A percentile compares a stretch with the other conserved stretches of the same genome.
Evolutionary conservation across 1,139 yeast species (phyloP).

Genomic region (Kurtzmaniella quercitrusa): DNA sequence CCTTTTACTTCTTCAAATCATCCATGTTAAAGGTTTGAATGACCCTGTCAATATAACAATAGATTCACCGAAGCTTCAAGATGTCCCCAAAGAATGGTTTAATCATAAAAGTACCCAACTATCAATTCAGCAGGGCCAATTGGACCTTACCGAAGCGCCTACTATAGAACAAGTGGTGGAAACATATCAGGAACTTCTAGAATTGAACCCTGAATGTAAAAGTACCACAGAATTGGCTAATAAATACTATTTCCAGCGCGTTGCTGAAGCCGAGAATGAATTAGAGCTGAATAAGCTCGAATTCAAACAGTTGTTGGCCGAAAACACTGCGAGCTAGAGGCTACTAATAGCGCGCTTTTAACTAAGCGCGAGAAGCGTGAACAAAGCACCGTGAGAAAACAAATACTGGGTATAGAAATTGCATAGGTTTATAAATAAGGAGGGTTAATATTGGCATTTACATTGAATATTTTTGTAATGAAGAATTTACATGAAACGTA

Average conservation of each 20-base stretch:
- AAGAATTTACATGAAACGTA: too few relatives aligned
- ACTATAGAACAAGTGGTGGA: conserved; percentile 12
- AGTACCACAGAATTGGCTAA: conserved; percentile 27
- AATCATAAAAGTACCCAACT: conserved; percentile 20
- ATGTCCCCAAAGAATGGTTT: conserved; percentile 19
- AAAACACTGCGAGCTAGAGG: not conserved
- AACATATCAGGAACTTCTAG: conserved; percentile 17
- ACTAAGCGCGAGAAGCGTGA: too few relatives aligned
- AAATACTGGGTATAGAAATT: too few relatives aligned
- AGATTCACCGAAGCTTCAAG: conserved; percentile 12
- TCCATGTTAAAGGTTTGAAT: conserved; percentile 20
- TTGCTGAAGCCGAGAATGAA: conserved; percentile 15
- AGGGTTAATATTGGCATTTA: too few relatives aligned
- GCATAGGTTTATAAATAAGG: too few relatives aligned
- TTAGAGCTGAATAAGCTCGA: conserved; percentile 11
- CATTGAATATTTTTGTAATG: too few relatives aligned
- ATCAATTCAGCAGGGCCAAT: conserved; percentile 12
- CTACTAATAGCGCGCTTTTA: too few relatives aligned
- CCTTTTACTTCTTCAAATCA: conserved; percentile 21
- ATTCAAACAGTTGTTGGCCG: conserved; percentile 10
- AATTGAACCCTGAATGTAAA: conserved; percentile 14
- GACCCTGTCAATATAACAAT: conserved; percentile 17
- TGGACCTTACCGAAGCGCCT: conserved; percentile 11
- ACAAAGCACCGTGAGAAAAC: not conserved
- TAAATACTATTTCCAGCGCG: conserved; percentile 17